Base-by-base conservation (phyloP, 176 grass and related monocot genomes). In the Eleusine indica region DNA sequence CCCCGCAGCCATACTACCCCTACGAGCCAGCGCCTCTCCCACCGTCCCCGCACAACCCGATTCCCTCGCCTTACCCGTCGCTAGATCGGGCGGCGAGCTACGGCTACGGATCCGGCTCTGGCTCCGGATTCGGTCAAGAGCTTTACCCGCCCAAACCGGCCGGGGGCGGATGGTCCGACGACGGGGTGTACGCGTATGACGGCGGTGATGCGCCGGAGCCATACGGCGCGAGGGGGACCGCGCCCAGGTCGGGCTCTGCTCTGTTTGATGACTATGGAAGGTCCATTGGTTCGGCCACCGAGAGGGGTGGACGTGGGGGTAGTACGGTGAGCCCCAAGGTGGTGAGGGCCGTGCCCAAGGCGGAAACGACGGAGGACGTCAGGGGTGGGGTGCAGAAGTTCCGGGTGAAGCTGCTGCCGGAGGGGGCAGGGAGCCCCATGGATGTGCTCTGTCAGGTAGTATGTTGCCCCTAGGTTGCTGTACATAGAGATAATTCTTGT, bases 221-320 rank as follows among this genome's bases (percentile, higher is more conserved):
- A 1, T 96, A 96, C 44, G 96, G 96, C 8, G 81, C 93, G 2
- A 87, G 96, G 83, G 96, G 96, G 9, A 94, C 87, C 4, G 79
- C 82, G 21, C 82, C 87, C 25, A 86, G 78, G 72, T 35, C 78
- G 66, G 79, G 54, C 39, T 90, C 84, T 1, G 62, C 91, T 35
- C 71, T 96, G 56, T 99, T 99, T 63, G 96, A 99, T 84, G 96
- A 99, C 53, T 99, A 96, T 49, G 96, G 96, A 51, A 90, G 96
- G 83, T 99, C 96, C 2, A 94, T 99, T 80, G 89, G 91, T 38
- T 48, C 81, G 2, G 71, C 89, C 68, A 90, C 84, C 10, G 86
- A 90, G 8, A 78, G 83, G 46, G 87, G 82, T 13, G 81, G 86
- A 0, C 84, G 79, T 2, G 83, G 84, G n/a, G 70, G 83, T 5